Evolutionary conservation across 2,329 filamentous ascomycete species (phyloP).

Genomic region (Trichoderma aggressivum): DNA sequence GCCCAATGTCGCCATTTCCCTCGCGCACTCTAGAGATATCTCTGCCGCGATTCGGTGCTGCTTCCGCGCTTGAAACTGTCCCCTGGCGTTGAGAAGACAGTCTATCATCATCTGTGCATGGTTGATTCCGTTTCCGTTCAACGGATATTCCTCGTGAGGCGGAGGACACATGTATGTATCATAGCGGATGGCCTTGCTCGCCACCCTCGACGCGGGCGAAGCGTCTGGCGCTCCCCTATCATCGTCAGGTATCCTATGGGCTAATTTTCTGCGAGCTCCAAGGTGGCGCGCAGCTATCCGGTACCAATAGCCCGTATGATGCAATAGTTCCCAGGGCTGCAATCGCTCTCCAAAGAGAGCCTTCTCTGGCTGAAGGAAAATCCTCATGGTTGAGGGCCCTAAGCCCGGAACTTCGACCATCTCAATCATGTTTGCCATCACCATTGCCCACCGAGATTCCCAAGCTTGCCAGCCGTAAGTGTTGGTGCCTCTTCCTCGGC

Average conservation of each 20-base stretch:
- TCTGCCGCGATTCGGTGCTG: conserved; percentile 55
- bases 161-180: conserved; percentile 66
- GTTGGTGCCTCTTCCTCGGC: conserved; percentile 76
- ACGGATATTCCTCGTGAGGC: conserved; percentile 57
- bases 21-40: conserved; percentile 54
- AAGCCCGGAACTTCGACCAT: conserved; percentile 52
- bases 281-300: conserved; percentile 58
- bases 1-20: conserved; percentile 49
- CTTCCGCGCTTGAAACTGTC: conserved; percentile 52
- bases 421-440: conserved; percentile 61
- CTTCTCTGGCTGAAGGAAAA: conserved; percentile 59
- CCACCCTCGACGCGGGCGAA: conserved; percentile 44
- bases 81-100: conserved; percentile 47
- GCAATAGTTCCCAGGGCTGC: conserved; percentile 61
- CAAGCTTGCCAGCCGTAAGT: conserved; percentile 95
- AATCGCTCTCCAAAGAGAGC: conserved; percentile 54
- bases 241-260: conserved; percentile 56
- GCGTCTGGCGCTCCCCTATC: conserved; percentile 49
- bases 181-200: conserved; percentile 52
- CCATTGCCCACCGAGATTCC: conserved; percentile 70
- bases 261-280: conserved; percentile 50
- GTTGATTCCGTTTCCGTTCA: conserved; percentile 49
- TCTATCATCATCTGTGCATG: conserved; percentile 56
- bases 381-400: conserved; percentile 38
- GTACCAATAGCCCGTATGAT: conserved; percentile 67